Percentiles rank a stretch among this genome's conserved stretches.
phyloP scores from a whole-genome alignment of 176 grass and related monocot genomes.

The Oryza brachyantha region DNA sequence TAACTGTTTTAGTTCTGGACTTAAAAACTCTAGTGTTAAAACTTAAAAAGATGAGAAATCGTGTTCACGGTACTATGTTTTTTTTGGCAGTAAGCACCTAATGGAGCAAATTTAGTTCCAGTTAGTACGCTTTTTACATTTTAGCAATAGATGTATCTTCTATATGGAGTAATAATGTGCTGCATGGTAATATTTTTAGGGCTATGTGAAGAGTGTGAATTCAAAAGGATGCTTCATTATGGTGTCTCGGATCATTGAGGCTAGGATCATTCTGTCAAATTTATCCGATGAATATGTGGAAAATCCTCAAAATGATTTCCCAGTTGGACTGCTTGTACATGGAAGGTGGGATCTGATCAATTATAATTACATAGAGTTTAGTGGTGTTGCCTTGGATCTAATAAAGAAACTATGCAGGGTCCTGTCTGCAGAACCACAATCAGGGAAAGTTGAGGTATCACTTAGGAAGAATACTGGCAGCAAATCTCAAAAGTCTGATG shows the following conservation, averaged over 20 bases:
- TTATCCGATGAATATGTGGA: conserved; percentile 81
- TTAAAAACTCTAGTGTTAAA: too few relatives aligned
- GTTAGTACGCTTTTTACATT: not conserved
- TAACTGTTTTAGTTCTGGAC: not conserved
- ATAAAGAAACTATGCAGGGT: conserved; percentile 51
- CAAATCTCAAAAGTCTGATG: conserved; percentile 41
- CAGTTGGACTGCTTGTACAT: conserved; percentile 78
- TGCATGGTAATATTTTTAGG: conserved; percentile 46
- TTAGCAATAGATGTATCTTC: not conserved
- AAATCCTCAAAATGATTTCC: conserved; percentile 84
- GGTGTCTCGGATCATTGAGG: conserved; percentile 74
- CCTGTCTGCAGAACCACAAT: conserved; percentile 55
- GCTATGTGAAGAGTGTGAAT: conserved; percentile 89
- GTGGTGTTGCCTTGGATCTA: not conserved
- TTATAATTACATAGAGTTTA: conserved; percentile 2
- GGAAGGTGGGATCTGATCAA: conserved; percentile 56
- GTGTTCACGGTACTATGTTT: not conserved
- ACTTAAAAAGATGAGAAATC: too few relatives aligned
- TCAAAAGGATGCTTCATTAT: conserved; percentile 94
- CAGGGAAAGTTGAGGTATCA: conserved; percentile 82
- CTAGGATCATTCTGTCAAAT: conserved; percentile 78
- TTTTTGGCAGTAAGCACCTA: not conserved
- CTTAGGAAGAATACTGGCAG: conserved; percentile 47
- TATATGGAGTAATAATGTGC: conserved; percentile 11
- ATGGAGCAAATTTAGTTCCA: not conserved